phyloP scores from a whole-genome alignment of 257 asterid species.

The Scutellaria barbata region DNA sequence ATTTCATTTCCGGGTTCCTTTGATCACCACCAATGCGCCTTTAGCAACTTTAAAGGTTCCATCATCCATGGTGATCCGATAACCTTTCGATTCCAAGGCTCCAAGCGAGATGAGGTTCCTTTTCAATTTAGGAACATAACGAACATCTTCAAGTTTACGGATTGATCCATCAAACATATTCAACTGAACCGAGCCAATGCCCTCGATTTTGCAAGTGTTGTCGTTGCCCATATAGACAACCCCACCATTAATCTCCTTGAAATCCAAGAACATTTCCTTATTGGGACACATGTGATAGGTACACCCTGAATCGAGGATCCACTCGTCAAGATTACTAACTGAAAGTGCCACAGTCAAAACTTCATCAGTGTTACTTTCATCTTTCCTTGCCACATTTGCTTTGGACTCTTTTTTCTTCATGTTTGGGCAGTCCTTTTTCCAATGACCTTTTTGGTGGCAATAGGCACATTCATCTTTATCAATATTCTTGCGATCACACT shows the following conservation, averaged over 20 bases:
- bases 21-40: background rate
- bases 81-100: constrained; percentile 7
- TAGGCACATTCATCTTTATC: constrained; percentile 1
- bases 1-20: background rate
- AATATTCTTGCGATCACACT: background rate
- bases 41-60: constrained; percentile 6
- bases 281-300: too few relatives aligned
- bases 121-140: too few relatives aligned
- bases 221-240: too few relatives aligned
- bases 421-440: constrained; percentile 17
- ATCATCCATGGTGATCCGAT: background rate
- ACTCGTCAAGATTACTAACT: too few relatives aligned
- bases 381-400: background rate
- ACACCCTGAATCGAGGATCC: too few relatives aligned
- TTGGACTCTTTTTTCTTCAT: background rate
- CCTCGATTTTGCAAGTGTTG: too few relatives aligned
- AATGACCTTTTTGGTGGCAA: constrained; percentile 6
- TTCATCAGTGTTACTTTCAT: background rate
- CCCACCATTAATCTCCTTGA: too few relatives aligned
- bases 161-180: too few relatives aligned
- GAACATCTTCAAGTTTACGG: too few relatives aligned
- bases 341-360: background rate
- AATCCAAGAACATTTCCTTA: too few relatives aligned
- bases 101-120: too few relatives aligned
- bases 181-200: too few relatives aligned